Evolutionary conservation across 805 yeast species (phyloP).

Genomic region (Metschnikowia sp.): DNA sequence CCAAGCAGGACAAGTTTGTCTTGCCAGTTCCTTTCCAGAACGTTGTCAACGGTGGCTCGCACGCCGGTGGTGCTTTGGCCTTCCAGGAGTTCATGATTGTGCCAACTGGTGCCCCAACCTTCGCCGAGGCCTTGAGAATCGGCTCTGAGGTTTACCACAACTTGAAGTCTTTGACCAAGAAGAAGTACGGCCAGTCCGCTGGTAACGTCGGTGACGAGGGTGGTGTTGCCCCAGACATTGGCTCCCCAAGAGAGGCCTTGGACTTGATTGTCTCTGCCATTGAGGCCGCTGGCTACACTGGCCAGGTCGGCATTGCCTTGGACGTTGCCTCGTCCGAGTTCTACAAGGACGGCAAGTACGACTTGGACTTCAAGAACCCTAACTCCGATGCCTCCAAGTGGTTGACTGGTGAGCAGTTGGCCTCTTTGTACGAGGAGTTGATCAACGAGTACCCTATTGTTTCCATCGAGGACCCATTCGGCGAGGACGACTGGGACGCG

Average conservation of each 20-base stretch:
- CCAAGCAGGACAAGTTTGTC: slow-evolving; percentile 78
- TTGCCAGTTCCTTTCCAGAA: slow-evolving; percentile 99
- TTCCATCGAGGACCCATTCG: slow-evolving; percentile 98
- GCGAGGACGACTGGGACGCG: slow-evolving; percentile 99
- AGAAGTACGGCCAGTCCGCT: slow-evolving; percentile 95
- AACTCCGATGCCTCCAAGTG: slow-evolving; percentile 85
- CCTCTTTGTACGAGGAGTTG: slow-evolving; percentile 76
- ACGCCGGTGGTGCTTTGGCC: slow-evolving; percentile 99
- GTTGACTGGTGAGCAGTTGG: slow-evolving; percentile 85
- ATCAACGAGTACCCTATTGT: slow-evolving; percentile 93
- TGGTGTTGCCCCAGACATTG: slow-evolving; percentile 99
- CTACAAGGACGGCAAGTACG: slow-evolving; percentile 95
- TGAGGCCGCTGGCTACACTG: slow-evolving; percentile 92
- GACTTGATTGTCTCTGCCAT: slow-evolving; percentile 91
- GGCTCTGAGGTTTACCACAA: slow-evolving; percentile 98
- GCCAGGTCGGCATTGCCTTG: slow-evolving; percentile 86
- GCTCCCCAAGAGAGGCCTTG: slow-evolving; percentile 94
- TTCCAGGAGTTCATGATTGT: slow-evolving; percentile 99
- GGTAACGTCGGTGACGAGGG: slow-evolving; percentile 99
- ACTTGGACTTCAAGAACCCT: slow-evolving; percentile 98
- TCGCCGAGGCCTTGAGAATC: slow-evolving; percentile 93
- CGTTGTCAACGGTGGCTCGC: slow-evolving; percentile 99
- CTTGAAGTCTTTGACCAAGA: slow-evolving; percentile 88
- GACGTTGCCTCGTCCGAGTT: slow-evolving; percentile 98
- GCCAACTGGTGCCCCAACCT: slow-evolving; percentile 85